Conservation (phyloP, 2,329 filamentous ascomycete genomes). For the Neofusicoccum parvum region DNA sequence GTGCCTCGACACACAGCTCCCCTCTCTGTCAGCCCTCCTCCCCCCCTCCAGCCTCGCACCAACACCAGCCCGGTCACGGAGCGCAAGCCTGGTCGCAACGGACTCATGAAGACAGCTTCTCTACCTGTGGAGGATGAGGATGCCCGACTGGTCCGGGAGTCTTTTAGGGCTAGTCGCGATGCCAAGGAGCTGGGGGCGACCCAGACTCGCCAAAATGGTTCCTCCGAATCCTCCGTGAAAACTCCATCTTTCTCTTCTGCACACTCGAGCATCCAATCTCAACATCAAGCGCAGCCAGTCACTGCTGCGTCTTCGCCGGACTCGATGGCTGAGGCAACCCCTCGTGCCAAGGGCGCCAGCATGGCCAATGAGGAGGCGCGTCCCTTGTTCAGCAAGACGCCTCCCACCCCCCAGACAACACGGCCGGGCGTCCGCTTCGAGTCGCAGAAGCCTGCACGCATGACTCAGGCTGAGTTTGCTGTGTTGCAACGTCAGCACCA, state of each 20-base stretch:
- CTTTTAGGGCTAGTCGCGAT: constrained; percentile 24
- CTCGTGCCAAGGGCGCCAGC: constrained; percentile 7
- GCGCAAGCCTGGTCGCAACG: constrained; percentile 12
- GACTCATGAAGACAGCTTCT: neutral
- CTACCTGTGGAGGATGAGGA: constrained; percentile 32
- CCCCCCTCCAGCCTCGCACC: constrained; percentile 7
- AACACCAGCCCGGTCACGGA: constrained; percentile 11
- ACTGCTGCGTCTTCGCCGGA: constrained; percentile 15
- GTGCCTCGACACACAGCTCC: constrained; percentile 9
- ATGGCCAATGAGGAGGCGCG: constrained; percentile 13
- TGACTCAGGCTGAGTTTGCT: constrained; percentile 20
- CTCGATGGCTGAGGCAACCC: constrained; percentile 12
- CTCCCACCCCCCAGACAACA: neutral
- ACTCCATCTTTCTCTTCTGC: constrained; percentile 17
- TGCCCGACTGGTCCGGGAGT: constrained; percentile 32
- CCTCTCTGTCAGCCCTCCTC: neutral
- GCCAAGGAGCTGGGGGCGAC: constrained; percentile 10
- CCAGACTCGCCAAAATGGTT: constrained; percentile 6
- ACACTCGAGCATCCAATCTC: constrained; percentile 10
- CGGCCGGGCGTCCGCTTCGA: constrained; percentile 11
- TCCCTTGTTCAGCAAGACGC: constrained; percentile 13
- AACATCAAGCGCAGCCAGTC: constrained; percentile 11
- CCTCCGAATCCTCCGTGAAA: constrained; percentile 20
- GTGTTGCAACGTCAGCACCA: constrained; percentile 13
- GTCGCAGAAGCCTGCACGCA: constrained; percentile 13